Base-by-base conservation (phyloP, 2,329 filamentous ascomycete species). In the Trichophyton rubrum region DNA sequence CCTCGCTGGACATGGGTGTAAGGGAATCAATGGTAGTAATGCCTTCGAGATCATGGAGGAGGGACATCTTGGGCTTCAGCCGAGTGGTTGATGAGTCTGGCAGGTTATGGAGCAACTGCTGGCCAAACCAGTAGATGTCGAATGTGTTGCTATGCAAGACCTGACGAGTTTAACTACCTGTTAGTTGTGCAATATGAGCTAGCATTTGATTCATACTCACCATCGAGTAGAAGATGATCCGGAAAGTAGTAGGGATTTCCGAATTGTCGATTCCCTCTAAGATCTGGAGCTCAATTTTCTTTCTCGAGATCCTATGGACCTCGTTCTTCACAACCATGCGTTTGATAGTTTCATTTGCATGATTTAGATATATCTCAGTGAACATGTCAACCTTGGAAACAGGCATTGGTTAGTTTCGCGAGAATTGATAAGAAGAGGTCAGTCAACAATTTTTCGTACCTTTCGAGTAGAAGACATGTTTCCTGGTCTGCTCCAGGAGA, bases 121-220 rank as follows among this genome's bases (percentile, higher is more conserved):
- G 63, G 13, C 65, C 66, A 3, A 63, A 55, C 67, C 67, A 68
- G 59, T 66, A 67, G 13, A 66, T 55, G 30, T 69, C 66, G 53
- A 70, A 70, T 3, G 60, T 63, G 30, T 61, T 38, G 33, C 65
- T 64, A 49, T 66, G 62, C n/a, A 68, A 53, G 17, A 70, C 65
- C 68, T 70, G 56, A 41, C 11, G 22, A 51, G 33, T 7, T 38
- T 38, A 38, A 1, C 33, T 13, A 38, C 33, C 11, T 41, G 35
- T 63, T 30, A 59, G 20, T 9, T 30, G 56, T 7, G 30, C 56
- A 15, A 47, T 22, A 20, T 15, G 11, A 27, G 17, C 30, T 22
- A 33, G 6, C 38, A 9, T 43, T 13, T 47, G 6, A 8, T 22
- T 11, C n/a, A 9, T 51, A 38, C 59, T 43, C 62, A 66, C 67